Evolutionary conservation across 768 basidiomycete species (phyloP).

Genomic region (Grammothele lineata): DNA sequence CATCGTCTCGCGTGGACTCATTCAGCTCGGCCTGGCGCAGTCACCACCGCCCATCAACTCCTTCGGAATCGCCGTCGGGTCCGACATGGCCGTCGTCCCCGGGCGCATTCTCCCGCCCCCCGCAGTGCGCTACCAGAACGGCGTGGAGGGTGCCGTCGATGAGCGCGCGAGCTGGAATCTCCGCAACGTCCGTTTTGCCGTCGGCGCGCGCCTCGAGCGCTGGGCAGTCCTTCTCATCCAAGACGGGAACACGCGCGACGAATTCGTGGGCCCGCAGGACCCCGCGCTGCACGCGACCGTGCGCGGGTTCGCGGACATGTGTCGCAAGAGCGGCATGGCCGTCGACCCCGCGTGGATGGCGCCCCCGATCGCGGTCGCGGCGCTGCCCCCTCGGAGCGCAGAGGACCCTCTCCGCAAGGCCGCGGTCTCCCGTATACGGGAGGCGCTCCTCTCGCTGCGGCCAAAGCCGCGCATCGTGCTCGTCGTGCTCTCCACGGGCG

Average conservation of each 20-base stretch:
- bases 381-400: constrained; percentile 19
- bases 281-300: constrained; percentile 40
- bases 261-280: constrained; percentile 41
- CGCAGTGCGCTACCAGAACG: constrained; percentile 47
- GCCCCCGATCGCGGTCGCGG: constrained; percentile 35
- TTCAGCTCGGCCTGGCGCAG: constrained; percentile 46
- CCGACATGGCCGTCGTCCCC: constrained; percentile 60
- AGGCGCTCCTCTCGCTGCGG: constrained; percentile 28
- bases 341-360: no score
- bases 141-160: constrained; percentile 36
- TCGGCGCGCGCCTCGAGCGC: constrained; percentile 41
- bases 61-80: constrained; percentile 56
- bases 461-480: constrained; percentile 60
- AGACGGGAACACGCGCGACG: constrained; percentile 39
- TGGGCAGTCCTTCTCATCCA: constrained; percentile 70
- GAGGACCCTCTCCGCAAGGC: constrained; percentile 33
- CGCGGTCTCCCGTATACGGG: constrained; percentile 40
- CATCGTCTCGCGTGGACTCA: constrained; percentile 58
- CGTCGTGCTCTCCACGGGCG: constrained; percentile 61
- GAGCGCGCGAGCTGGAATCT: constrained; percentile 73
- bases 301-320: constrained; percentile 50
- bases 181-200: constrained; percentile 62
- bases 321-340: constrained; percentile 58
- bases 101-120: constrained; percentile 64
- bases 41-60: constrained; percentile 33